Evolutionary conservation across 345 rosid species (phyloP).

Genomic region (Syzygium grande): DNA sequence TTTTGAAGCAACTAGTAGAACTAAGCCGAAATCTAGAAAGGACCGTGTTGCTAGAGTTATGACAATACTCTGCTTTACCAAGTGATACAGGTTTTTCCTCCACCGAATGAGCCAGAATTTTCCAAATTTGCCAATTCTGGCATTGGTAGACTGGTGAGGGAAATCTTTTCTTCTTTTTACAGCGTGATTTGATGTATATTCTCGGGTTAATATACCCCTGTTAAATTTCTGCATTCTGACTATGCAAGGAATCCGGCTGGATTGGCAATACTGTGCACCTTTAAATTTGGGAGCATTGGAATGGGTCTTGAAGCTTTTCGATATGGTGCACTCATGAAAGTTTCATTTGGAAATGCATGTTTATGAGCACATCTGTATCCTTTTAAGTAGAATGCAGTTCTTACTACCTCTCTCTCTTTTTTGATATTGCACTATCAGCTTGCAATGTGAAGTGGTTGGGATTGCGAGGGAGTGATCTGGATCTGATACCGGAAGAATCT

Average conservation of each 20-base stretch:
- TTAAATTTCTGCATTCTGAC: neutral
- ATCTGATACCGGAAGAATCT: slow-evolving; percentile 66
- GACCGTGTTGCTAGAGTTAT: neutral
- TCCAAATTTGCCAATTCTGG: slow-evolving; percentile 75
- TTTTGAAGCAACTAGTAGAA: neutral
- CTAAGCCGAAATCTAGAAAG: neutral
- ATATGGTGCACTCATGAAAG: slow-evolving; percentile 37
- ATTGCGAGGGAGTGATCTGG: slow-evolving; percentile 60
- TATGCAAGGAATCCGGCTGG: slow-evolving; percentile 87
- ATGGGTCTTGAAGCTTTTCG: slow-evolving; percentile 96
- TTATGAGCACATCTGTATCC: neutral
- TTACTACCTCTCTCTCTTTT: neutral
- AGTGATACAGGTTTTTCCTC: slow-evolving; percentile 53
- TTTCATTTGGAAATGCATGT: neutral
- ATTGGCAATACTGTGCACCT: slow-evolving; percentile 75
- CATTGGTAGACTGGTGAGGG: slow-evolving; percentile 82
- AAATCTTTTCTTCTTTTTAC: neutral
- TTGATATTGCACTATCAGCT: slow-evolving; percentile 30
- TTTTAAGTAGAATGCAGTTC: neutral
- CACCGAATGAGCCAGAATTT: slow-evolving; percentile 64
- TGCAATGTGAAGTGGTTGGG: slow-evolving; percentile 95
- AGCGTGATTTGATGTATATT: neutral
- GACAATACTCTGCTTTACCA: neutral
- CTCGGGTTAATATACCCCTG: neutral
- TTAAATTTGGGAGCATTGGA: slow-evolving; percentile 86